A percentile compares a stretch with the other conserved stretches of the same genome.
Conservation (phyloP, 225 moss, liverwort and hornwort genomes). For the Bryoerythrophyllum caledonicum region DNA sequence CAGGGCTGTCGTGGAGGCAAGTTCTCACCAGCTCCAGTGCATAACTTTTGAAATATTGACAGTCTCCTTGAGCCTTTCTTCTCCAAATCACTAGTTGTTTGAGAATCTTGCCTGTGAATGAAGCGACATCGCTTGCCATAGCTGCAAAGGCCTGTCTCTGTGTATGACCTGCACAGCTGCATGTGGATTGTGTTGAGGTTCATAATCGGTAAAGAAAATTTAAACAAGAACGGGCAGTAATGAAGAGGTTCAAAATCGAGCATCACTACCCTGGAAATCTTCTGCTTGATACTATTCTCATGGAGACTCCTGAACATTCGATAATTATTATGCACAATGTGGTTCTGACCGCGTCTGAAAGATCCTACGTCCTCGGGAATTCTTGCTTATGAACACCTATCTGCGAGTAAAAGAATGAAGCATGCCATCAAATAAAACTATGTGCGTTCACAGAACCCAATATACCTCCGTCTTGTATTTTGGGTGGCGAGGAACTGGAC, state of each 20-base stretch:
- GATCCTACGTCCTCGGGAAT: background rate
- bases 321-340: background rate
- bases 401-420: background rate
- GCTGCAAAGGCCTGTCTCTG: constrained; percentile 58
- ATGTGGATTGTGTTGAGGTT: constrained; percentile 25
- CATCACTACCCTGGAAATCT: constrained; percentile 2
- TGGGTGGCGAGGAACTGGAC: constrained; percentile 61
- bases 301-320: background rate
- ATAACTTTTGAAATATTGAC: constrained; percentile 57
- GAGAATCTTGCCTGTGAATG: constrained; percentile 41
- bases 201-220: constrained; percentile 12
- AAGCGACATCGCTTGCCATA: constrained; percentile 67
- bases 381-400: constrained; percentile 2
- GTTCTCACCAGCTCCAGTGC: constrained; percentile 34
- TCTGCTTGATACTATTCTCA: background rate
- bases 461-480: constrained; percentile 70
- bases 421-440: constrained; percentile 3
- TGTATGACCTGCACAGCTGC: constrained; percentile 72
- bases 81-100: constrained; percentile 26
- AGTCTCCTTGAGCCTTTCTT: constrained; percentile 46
- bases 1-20: constrained; percentile 36
- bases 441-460: constrained; percentile 3
- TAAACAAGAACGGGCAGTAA: background rate
- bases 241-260: background rate
- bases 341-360: background rate